phyloP scores from a whole-genome alignment of 441 rosid species.

The Francoa sonchifolia region DNA sequence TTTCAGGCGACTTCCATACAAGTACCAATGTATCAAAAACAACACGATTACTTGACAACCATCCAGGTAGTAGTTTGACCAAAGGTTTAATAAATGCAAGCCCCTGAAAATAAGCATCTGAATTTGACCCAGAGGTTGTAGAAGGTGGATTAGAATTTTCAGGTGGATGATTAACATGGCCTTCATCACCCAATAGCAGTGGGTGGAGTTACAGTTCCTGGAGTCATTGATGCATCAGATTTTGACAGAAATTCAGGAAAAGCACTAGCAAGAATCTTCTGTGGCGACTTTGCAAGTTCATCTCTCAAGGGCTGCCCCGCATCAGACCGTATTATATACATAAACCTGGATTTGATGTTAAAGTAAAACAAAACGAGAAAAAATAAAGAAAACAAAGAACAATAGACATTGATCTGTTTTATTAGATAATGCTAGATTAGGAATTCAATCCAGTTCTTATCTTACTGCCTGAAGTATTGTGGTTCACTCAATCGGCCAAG shows the following conservation, averaged over 20 bases:
- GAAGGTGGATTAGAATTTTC: conserved; percentile 41
- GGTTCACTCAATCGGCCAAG: conserved; percentile 85
- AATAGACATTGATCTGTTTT: conserved; percentile 5
- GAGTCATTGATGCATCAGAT: conserved; percentile 34
- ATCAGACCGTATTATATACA: conserved; percentile 86
- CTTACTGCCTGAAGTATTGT: conserved; percentile 86
- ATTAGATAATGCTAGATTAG: conserved; percentile 8
- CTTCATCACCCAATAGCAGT: conserved; percentile 53
- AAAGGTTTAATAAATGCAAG: conserved; percentile 82
- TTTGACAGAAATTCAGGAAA: conserved; percentile 71
- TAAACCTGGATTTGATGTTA: conserved; percentile 71
- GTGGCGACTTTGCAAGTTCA: conserved; percentile 90
- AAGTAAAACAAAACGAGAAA: conserved; percentile 10
- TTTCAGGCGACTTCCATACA: conserved; percentile 89
- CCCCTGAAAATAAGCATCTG: conserved; percentile 89
- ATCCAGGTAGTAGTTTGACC: conserved; percentile 79
- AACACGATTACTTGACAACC: conserved; percentile 76
- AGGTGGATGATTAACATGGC: conserved; percentile 27
- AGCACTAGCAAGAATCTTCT: conserved; percentile 76
- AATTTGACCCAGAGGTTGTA: conserved; percentile 26
- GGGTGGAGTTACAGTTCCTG: conserved; percentile 47
- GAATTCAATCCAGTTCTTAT: too few relatives aligned
- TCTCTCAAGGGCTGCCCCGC: conserved; percentile 94
- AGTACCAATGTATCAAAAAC: conserved; percentile 81
- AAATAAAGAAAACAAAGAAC: conserved; percentile 8